These are phyloP conservation scores for Alectoria sarmentosa DNA, from an alignment of 495 filamentous ascomycete species.

Conservation along the genomic window DNA sequence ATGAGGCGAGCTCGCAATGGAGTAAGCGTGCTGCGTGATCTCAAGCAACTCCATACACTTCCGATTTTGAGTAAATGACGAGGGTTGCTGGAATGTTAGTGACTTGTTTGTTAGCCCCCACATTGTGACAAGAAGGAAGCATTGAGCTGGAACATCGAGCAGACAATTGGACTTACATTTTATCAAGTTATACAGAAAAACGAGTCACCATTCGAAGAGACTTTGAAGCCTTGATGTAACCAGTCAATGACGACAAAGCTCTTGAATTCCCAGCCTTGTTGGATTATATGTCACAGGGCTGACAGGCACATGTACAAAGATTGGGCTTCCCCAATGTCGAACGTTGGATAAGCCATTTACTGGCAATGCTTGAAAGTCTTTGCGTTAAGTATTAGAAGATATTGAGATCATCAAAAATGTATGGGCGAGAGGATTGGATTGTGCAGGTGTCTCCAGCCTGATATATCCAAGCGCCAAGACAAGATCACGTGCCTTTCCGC, in stretches of 20 bases:
- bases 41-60: background rate
- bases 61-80: background rate
- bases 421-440: background rate
- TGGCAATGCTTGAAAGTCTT: background rate
- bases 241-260: background rate
- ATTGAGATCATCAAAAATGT: background rate
- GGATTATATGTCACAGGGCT: background rate
- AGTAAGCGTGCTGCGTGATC: background rate
- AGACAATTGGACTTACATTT: background rate
- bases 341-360: background rate
- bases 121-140: background rate
- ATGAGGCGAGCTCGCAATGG: background rate
- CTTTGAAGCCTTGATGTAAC: background rate
- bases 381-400: background rate
- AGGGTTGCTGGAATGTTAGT: background rate
- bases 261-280: background rate
- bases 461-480: background rate
- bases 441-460: background rate
- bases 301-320: background rate
- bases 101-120: background rate
- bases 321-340: background rate
- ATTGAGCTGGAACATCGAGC: background rate
- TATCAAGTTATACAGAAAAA: background rate
- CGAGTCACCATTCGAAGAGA: background rate
- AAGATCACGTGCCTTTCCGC: background rate